Percentiles rank a stretch among this genome's conserved stretches.
Evolutionary conservation across 1,139 yeast genomes (phyloP).

Genomic region (Yamadazyma conglobata): DNA sequence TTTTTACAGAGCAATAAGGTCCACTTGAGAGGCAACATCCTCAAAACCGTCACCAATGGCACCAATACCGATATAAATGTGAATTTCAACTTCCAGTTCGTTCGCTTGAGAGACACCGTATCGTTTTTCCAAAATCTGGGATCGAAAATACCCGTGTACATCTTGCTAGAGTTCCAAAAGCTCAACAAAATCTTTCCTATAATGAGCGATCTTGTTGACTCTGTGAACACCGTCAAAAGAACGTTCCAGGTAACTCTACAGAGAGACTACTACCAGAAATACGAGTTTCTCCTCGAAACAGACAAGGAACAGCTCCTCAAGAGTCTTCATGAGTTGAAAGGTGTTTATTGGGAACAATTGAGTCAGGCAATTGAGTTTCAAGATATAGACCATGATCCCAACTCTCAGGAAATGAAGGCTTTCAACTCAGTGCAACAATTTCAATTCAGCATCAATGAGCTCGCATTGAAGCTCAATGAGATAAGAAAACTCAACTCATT

Average conservation of each 20-base stretch:
- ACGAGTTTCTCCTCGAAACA: constrained; percentile 40
- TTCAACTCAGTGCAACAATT: constrained; percentile 37
- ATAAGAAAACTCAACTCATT: constrained; percentile 23
- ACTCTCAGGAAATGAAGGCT: constrained; percentile 37
- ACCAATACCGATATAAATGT: constrained; percentile 23
- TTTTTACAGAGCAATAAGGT: constrained; percentile 6
- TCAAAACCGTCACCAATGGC: constrained; percentile 12
- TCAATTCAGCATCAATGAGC: constrained; percentile 28
- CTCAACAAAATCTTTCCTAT: constrained; percentile 53
- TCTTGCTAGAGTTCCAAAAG: constrained; percentile 37
- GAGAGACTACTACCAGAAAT: constrained; percentile 30
- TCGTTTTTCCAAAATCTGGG: constrained; percentile 50
- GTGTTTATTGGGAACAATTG: constrained; percentile 55
- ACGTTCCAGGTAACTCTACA: constrained; percentile 19
- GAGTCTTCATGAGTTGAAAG: constrained; percentile 22
- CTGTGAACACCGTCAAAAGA: constrained; percentile 27
- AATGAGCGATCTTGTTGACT: constrained; percentile 54
- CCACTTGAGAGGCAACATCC: constrained; percentile 12
- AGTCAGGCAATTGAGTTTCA: constrained; percentile 48
- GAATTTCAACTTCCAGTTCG: constrained; percentile 50
- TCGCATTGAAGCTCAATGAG: constrained; percentile 31
- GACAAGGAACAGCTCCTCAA: constrained; percentile 31
- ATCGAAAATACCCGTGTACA: constrained; percentile 51
- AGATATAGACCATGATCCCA: constrained; percentile 17
- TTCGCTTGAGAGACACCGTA: constrained; percentile 51